Base-by-base conservation (phyloP, 371 early-diverging fungal species). In the Mortierella sp. region DNA sequence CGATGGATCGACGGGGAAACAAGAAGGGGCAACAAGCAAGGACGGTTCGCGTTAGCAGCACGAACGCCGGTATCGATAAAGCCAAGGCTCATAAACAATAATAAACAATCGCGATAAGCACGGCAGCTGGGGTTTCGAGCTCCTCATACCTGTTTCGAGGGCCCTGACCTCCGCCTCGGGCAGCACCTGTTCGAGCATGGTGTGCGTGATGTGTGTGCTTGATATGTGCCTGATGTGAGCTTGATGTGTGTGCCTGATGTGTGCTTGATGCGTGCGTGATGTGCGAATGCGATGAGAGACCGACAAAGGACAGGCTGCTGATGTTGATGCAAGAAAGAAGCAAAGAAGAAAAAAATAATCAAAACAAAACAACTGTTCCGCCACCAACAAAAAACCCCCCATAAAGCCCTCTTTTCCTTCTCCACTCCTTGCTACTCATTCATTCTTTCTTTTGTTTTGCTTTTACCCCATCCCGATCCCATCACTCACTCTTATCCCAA, bases 141-240 rank as follows among this genome's bases (percentile, higher is more conserved):
- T 51, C 6, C 43, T 40, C 43, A 40, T 77, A 85, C 86, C 86
- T 59, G 81, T 81, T 69, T 85, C 86, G 34, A 85, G 79, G 5
- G 74, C 16, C 14, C 76, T 44, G 31, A 64, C 70, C 74, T 85
- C 86, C 37, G 70, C 79, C 31, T 85, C 86, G 51, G 86, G 76
- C 43, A 85, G 73, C 44, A 85, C 86, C 43, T 85, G 86, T 19
- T 78, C 78, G 21, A 85, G 76, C 74, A 80, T 83, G 40, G 64
- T 67, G 19, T 26, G 44, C 2, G 24, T 46, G 24, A 3, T 26
- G 57, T 11, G 61, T 44, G 64, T 54, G 43, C 43, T 6, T 43
- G n/a, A n/a, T n/a, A n/a, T n/a, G n/a, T n/a, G n/a, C n/a, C n/a
- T n/a, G n/a, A n/a, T n/a, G n/a, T n/a, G n/a, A n/a, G n/a, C n/a